Evolutionary conservation across 2,329 filamentous ascomycete species (phyloP), one percentile per base, ranked within the genome.

Genomic region (Aspergillus flavus): DNA sequence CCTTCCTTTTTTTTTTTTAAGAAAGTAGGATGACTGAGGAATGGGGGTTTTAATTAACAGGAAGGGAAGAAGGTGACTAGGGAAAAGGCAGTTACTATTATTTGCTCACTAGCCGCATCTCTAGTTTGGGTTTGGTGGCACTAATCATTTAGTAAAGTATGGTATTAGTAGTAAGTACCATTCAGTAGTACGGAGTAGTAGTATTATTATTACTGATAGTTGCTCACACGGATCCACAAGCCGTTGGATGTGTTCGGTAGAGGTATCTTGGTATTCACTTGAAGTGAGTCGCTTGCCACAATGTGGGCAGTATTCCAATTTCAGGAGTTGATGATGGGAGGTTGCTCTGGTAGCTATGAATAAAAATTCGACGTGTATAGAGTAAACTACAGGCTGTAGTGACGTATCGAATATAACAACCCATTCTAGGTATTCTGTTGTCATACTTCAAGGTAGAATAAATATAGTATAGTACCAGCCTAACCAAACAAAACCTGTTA

Each of bases 21-120:
- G 28, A 30, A 6, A 39, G 32, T 55, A 28, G 12, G 26, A 26
- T 23, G 52, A 39, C 32, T 16, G 52, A 55, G 26, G n/a, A 21
- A 55, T 16, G n/a, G 32, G 30, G 32, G n/a, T 36, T 36, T 54
- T 30, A 9, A 30, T n/a, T 32, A 34, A 54, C 19, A 23, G 52
- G 52, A 55, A 55, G 30, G 50, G n/a, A 34, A 26, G 21, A 55
- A 12, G 16, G 4, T 39, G 52, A 34, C 11, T 28, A 4, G 32
- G 52, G 34, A 55, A 55, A 41, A 55, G 52, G 36, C 30, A 36
- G n/a, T 23, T 34, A 39, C 32, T 55, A 55, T 39, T 39, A 39
- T 55, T 41, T 55, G 52, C 14, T 55, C 52, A 55, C 52, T 55
- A 55, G 32, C 23, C n/a, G n/a, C 34, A 55, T 36, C 11, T 26